Percentiles rank a stretch among this genome's conserved stretches.
Evolutionary conservation across 129 eudicot genomes (phyloP).

Genomic region (Pseudognaphalium luteoalbum): DNA sequence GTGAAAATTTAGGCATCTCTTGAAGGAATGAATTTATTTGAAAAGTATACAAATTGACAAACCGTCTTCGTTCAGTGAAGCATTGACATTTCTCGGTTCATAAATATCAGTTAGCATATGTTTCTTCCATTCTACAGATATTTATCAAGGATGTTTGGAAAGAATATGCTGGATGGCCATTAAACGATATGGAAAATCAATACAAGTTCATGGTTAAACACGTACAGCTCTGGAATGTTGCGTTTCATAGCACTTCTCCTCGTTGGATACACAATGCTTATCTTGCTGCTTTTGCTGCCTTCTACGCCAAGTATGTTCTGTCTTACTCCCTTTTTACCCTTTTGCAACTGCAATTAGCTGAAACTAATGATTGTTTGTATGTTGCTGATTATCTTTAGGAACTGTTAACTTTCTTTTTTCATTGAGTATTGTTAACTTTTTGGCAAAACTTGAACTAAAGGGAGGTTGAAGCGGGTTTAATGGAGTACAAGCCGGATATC

Average conservation of each 20-base stretch:
- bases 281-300: constrained; percentile 95
- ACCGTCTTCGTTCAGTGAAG: not conserved
- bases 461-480: constrained; percentile 96
- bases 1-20: not conserved
- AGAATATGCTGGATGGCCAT: constrained; percentile 95
- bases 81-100: not conserved
- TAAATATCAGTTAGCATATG: not conserved
- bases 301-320: constrained; percentile 77
- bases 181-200: constrained; percentile 88
- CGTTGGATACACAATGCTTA: constrained; percentile 86
- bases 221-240: constrained; percentile 88
- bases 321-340: not conserved
- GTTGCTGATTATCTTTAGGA: not conserved
- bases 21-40: no score
- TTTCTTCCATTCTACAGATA: constrained; percentile 40
- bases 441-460: constrained; percentile 32
- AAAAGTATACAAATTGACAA: no score
- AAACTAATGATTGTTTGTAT: not conserved
- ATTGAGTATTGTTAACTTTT: not conserved
- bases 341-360: not conserved
- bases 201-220: constrained; percentile 96
- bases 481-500: constrained; percentile 98
- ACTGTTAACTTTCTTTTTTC: no score
- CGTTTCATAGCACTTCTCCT: constrained; percentile 94
- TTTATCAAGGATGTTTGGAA: constrained; percentile 95